Evolutionary conservation across 768 basidiomycete genomes (phyloP).

Genomic region (Serendipita sp.): DNA sequence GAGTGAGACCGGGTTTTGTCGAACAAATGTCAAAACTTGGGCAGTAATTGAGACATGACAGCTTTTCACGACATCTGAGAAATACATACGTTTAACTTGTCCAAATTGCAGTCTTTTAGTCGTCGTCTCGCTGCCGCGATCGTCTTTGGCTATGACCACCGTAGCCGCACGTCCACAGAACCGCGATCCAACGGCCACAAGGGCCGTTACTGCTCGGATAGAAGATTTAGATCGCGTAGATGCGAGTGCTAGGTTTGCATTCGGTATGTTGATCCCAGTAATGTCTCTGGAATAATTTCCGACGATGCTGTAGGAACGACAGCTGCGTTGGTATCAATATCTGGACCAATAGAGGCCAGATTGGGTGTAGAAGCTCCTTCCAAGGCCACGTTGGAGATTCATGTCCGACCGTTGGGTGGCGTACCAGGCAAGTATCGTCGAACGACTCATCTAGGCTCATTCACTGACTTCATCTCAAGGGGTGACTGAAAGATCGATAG

Average conservation of each 20-base stretch:
- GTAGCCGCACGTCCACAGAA: background rate
- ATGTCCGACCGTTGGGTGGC: conserved; percentile 50
- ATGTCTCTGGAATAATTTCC: conserved; percentile 11
- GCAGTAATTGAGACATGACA: too few species aligned
- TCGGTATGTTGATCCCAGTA: conserved; percentile 26
- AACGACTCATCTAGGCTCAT: background rate
- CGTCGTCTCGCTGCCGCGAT: background rate
- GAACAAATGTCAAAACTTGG: too few species aligned
- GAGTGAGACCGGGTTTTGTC: too few species aligned
- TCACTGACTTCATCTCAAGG: conserved; percentile 15
- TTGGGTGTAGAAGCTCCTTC: conserved; percentile 52
- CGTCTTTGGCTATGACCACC: background rate
- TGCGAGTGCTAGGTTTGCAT: conserved; percentile 57
- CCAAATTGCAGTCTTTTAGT: background rate
- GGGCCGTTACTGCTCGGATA: conserved; percentile 19
- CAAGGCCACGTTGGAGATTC: conserved; percentile 59
- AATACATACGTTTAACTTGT: too few species aligned
- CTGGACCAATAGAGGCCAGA: conserved; percentile 68
- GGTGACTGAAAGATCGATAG: conserved; percentile 48
- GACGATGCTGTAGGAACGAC: conserved; percentile 23
- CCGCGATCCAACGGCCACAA: background rate
- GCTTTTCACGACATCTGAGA: too few species aligned
- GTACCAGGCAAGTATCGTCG: conserved; percentile 29
- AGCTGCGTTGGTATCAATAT: conserved; percentile 48
- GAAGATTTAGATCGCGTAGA: conserved; percentile 56